Evolutionary conservation across 768 basidiomycete genomes (phyloP).

Genomic region (Boletus reticulatus): DNA sequence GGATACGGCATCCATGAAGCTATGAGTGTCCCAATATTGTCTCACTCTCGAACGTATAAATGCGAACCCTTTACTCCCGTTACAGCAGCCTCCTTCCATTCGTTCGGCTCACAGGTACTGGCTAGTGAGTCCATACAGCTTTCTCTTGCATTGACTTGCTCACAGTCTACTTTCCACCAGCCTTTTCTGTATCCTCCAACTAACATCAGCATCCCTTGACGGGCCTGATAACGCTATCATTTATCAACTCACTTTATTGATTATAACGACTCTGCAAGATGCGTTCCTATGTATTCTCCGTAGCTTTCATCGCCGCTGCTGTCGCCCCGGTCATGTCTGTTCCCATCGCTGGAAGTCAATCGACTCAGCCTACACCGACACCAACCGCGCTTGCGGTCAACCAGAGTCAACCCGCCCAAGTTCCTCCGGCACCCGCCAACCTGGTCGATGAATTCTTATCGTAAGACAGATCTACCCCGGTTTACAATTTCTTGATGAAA

Average conservation of each 20-base stretch:
- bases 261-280: constrained; percentile 7
- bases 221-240: constrained; percentile 10
- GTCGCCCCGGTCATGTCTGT: constrained; percentile 4
- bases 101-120: constrained; percentile 21
- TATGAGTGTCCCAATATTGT: too few relatives aligned
- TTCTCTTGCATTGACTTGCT: not conserved
- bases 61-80: not conserved
- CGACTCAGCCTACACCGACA: not conserved
- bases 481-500: not conserved
- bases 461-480: not conserved
- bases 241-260: constrained; percentile 1
- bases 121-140: constrained; percentile 14
- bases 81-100: constrained; percentile 10
- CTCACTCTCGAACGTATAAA: not conserved
- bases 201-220: constrained; percentile 10
- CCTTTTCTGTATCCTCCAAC: constrained; percentile 15
- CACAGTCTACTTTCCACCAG: constrained; percentile 1
- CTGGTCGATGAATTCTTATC: not conserved
- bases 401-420: not conserved
- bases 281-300: constrained; percentile 7
- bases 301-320: constrained; percentile 1
- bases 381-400: not conserved
- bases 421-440: not conserved
- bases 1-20: too few relatives aligned
- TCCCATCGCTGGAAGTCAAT: not conserved